A percentile compares a stretch with the other conserved stretches of the same genome.
Conservation (phyloP, 108 stramenopile species). For the Tribonema minus region DNA sequence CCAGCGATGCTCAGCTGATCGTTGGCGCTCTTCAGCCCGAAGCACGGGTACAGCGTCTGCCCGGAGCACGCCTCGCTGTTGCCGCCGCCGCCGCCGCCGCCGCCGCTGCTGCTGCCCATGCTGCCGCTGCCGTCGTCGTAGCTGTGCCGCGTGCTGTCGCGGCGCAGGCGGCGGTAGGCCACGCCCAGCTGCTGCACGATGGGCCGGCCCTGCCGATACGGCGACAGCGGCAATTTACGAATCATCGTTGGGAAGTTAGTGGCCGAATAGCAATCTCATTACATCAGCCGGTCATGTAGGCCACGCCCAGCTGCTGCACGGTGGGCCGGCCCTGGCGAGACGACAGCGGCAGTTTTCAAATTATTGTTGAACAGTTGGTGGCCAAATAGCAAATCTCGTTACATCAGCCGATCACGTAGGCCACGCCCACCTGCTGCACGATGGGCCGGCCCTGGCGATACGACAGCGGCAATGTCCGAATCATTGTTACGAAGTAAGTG, state of each 20-base stretch:
- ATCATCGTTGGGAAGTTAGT: too few relatives aligned
- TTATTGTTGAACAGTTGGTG: too few relatives aligned
- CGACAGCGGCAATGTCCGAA: too few relatives aligned
- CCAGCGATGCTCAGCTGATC: slow-evolving; percentile 36
- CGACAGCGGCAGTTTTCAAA: too few relatives aligned
- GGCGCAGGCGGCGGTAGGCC: slow-evolving; percentile 49
- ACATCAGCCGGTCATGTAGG: too few relatives aligned
- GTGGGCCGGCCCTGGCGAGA: slow-evolving; percentile 46
- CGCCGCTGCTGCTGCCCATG: slow-evolving; percentile 10
- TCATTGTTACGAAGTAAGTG: too few relatives aligned
- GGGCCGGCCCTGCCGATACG: slow-evolving; percentile 49
- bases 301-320: slow-evolving; percentile 54
- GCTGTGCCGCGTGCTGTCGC: too few relatives aligned
- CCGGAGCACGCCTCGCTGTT: too few relatives aligned
- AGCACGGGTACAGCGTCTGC: slow-evolving; percentile 58
- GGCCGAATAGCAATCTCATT: too few relatives aligned
- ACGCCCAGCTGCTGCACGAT: slow-evolving; percentile 53
- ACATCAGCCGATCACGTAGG: too few relatives aligned
- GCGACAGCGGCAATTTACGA: too few relatives aligned
- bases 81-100: slow-evolving; percentile 23
- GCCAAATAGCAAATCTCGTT: too few relatives aligned
- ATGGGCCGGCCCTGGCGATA: slow-evolving; percentile 47
- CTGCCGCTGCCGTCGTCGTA: neutral
- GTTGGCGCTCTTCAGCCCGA: slow-evolving; percentile 50
- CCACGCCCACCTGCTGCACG: slow-evolving; percentile 54